These are phyloP conservation scores for Saccharomyces hybrid DNA, from an alignment of 1,139 yeast genomes.

Conservation along the genomic window DNA sequence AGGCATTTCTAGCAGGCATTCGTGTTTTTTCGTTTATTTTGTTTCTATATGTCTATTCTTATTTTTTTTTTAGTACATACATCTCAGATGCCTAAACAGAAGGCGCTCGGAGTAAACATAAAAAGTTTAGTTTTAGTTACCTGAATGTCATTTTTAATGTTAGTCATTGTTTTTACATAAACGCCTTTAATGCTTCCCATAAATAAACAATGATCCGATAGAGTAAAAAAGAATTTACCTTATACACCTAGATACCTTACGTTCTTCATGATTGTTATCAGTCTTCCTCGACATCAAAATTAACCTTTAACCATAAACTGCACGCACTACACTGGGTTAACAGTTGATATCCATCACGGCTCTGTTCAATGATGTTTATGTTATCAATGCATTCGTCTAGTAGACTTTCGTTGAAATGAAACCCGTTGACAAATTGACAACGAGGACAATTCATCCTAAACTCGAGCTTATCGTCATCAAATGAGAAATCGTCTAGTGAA, in stretches of 20 bases:
- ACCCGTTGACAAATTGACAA: slow-evolving; percentile 52
- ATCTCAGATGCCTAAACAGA: not conserved
- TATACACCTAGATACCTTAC: not conserved
- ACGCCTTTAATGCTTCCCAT: not conserved
- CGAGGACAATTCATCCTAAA: slow-evolving; percentile 59
- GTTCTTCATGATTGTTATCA: slow-evolving; percentile 1
- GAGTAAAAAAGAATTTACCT: not conserved
- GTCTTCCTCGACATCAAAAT: slow-evolving; percentile 32
- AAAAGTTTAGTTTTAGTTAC: not conserved
- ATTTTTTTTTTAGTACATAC: not conserved
- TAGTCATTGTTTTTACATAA: not conserved
- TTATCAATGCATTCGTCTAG: slow-evolving; percentile 48
- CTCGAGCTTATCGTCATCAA: slow-evolving; percentile 21
- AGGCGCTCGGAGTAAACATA: not conserved
- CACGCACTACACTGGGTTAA: slow-evolving; percentile 75
- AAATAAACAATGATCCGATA: not conserved
- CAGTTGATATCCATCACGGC: slow-evolving; percentile 51
- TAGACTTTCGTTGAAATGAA: slow-evolving; percentile 52
- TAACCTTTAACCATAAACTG: slow-evolving; percentile 75
- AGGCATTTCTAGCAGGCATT: no score
- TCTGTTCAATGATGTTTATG: slow-evolving; percentile 41
- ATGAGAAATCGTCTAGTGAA: slow-evolving; percentile 53
- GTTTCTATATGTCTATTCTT: not conserved
- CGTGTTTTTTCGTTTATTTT: slow-evolving; percentile 4
- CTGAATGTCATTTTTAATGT: not conserved